Base-by-base conservation (phyloP, 352 stramenopile species). In the Globisporangium rhizosaccharum region DNA sequence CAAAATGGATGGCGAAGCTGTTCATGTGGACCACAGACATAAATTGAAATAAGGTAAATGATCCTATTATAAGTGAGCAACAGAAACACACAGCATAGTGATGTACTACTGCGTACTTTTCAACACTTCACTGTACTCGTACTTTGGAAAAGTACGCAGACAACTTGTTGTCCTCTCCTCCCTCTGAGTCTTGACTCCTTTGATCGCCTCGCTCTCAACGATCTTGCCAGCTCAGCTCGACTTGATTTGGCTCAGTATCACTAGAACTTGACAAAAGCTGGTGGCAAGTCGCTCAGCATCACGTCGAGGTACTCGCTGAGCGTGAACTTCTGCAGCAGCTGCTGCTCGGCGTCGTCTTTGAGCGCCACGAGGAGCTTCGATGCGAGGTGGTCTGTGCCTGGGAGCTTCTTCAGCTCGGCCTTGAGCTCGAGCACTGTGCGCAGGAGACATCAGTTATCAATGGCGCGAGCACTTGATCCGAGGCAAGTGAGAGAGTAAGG, bases 231-330 rank as follows among this genome's bases (percentile, higher is more conserved):
- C 33, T 39, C 5, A 39, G 11, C 33, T 39, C 10, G 8, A 10
- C 33, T 39, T 36, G 30, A 5, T 0, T 36, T 36, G 30, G 33
- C 33, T 39, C 33, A 14, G 11, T 9, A 36, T 36, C 33, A 47
- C 18, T 64, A 42, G 52, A 54, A 57, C 63, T 15, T 49, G 26
- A 15, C 49, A 44, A 45, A 83, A 44, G 49, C 69, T 0, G 63
- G 15, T 0, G 78, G 78, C 15, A 85, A 55, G 42, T 85, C 68
- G 3, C 51, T 56, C 18, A 82, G 65, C 51, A 75, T 76, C 23
- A 71, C 64, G 20, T 79, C 67, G 8, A 88, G 53, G 66, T 78
- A 87, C 39, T 79, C 72, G 51, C 63, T 72, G 47, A 86, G 62
- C 39, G 74, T 66, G 56, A 86, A 66, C 46, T 76, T 76, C 55